Percentiles rank a stretch among this genome's conserved stretches.
phyloP scores from a whole-genome alignment of 2,329 filamentous ascomycete species.

The Aspergillus nomiae region DNA sequence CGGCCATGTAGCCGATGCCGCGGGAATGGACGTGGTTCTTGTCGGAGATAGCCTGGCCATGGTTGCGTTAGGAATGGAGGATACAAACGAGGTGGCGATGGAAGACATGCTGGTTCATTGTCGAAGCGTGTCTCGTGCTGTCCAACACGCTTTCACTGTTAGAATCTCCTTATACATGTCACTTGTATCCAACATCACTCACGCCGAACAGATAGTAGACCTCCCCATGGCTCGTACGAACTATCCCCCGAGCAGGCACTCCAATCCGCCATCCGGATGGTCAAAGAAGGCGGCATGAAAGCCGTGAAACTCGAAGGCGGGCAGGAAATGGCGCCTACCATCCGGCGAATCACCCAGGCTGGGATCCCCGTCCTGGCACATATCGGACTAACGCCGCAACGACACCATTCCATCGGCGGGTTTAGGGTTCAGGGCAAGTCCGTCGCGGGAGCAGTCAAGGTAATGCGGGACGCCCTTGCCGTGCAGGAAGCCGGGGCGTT shows the following conservation, averaged over 20 bases:
- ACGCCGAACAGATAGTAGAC: constrained; percentile 70
- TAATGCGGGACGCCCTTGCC: constrained; percentile 84
- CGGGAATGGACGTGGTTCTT: constrained; percentile 87
- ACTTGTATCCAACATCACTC: neutral
- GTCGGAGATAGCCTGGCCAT: constrained; percentile 94
- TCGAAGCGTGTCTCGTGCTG: constrained; percentile 80
- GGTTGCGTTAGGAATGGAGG: constrained; percentile 92
- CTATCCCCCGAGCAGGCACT: constrained; percentile 82
- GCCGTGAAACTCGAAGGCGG: constrained; percentile 90
- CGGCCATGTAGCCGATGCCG: constrained; percentile 83
- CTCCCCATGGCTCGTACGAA: constrained; percentile 95
- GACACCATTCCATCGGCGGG: constrained; percentile 85
- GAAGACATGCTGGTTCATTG: constrained; percentile 97
- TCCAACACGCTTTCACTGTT: constrained; percentile 81
- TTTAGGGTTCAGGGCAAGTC: constrained; percentile 95
- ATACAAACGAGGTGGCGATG: constrained; percentile 86
- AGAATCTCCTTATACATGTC: constrained; percentile 30
- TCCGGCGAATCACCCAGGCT: constrained; percentile 76
- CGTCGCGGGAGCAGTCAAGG: constrained; percentile 65
- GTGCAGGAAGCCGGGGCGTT: constrained; percentile 89
- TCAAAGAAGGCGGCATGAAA: constrained; percentile 91
- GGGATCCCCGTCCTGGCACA: constrained; percentile 95
- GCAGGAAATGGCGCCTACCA: constrained; percentile 79
- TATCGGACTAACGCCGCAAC: constrained; percentile 87
- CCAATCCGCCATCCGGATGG: constrained; percentile 76